Percentiles rank a stretch among this genome's conserved stretches.
phyloP scores from a whole-genome alignment of 2,329 filamentous ascomycete species.

The Colletotrichum cuscutae region DNA sequence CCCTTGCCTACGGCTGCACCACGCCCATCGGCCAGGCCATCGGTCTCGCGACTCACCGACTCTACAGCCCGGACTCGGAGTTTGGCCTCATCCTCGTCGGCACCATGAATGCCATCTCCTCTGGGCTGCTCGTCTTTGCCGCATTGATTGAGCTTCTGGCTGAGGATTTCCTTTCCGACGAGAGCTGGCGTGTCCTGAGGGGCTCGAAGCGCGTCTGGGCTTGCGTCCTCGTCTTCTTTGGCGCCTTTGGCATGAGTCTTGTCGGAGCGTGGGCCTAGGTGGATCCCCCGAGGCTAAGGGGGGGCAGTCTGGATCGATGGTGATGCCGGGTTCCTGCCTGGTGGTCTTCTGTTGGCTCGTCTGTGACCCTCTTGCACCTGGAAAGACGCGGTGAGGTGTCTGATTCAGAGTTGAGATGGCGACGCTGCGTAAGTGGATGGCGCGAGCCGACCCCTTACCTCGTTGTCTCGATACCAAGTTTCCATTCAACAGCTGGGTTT shows the following conservation, averaged over 20 bases:
- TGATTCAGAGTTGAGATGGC: not conserved
- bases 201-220: constrained; percentile 64
- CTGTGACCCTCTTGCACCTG: not conserved
- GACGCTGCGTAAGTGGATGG: not conserved
- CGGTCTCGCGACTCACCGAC: constrained; percentile 73
- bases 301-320: not conserved
- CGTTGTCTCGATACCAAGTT: not conserved
- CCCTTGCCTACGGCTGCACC: constrained; percentile 67
- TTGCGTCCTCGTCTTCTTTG: constrained; percentile 66
- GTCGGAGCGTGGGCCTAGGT: constrained; percentile 70
- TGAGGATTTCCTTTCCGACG: constrained; percentile 75
- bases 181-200: constrained; percentile 67
- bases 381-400: constrained; percentile 19
- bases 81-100: constrained; percentile 76
- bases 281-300: not conserved
- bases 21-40: constrained; percentile 81
- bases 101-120: constrained; percentile 79
- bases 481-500: not conserved
- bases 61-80: constrained; percentile 75
- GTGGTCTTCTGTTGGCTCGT: not conserved
- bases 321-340: not conserved
- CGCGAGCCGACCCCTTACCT: not conserved
- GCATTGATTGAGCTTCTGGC: constrained; percentile 77
- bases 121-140: constrained; percentile 77
- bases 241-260: constrained; percentile 71